Evolutionary conservation across 163 green algal species (phyloP).

Genomic region (Scenedesmus sp.): DNA sequence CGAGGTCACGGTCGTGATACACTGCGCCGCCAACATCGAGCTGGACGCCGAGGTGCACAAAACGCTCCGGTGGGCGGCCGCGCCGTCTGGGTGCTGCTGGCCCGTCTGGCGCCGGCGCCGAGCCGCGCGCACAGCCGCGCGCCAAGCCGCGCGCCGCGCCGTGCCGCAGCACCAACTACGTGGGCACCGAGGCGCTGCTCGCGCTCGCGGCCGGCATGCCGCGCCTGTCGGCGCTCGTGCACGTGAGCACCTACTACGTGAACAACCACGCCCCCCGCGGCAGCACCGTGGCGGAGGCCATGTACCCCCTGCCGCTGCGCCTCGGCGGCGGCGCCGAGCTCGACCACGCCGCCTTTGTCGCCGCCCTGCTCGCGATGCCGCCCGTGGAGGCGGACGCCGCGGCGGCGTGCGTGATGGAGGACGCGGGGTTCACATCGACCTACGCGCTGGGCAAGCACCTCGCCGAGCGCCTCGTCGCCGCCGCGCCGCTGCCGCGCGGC

Average conservation of each 20-base stretch:
- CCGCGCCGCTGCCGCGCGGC: background rate
- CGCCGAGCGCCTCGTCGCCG: slow-evolving; percentile 55
- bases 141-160: background rate
- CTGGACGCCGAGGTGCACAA: slow-evolving; percentile 30
- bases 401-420: slow-evolving; percentile 4
- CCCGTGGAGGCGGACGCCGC: background rate
- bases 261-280: slow-evolving; percentile 51
- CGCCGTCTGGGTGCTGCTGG: background rate
- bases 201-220: slow-evolving; percentile 49
- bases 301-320: slow-evolving; percentile 40
- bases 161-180: slow-evolving; percentile 49
- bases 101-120: too few species aligned
- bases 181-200: slow-evolving; percentile 48
- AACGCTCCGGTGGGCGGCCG: slow-evolving; percentile 19
- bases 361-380: background rate
- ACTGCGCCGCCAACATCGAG: slow-evolving; percentile 33
- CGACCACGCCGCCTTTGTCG: background rate
- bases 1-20: slow-evolving; percentile 10
- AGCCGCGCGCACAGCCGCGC: too few species aligned
- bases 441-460: slow-evolving; percentile 64
- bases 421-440: slow-evolving; percentile 49
- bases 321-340: background rate
- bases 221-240: slow-evolving; percentile 46
- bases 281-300: slow-evolving; percentile 43
- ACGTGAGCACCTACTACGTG: slow-evolving; percentile 63